Evolutionary conservation across 2,329 filamentous ascomycete genomes (phyloP).

Genomic region (Grosmannia serpens): DNA sequence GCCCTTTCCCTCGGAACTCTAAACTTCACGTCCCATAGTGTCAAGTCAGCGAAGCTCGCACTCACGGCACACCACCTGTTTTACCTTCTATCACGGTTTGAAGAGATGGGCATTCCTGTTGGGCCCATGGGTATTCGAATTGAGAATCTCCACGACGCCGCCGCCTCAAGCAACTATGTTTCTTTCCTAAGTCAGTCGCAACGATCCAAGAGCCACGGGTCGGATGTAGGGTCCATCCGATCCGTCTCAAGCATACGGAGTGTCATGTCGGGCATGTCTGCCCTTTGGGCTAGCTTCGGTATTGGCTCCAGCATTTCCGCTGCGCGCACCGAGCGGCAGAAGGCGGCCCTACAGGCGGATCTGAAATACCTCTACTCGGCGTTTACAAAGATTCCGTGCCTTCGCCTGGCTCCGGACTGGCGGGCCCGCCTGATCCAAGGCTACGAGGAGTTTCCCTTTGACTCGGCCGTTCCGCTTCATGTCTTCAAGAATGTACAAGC

Average conservation of each 20-base stretch:
- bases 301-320: constrained; percentile 68
- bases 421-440: constrained; percentile 80
- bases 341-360: constrained; percentile 73
- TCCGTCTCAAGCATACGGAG: constrained; percentile 95
- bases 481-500: constrained; percentile 95
- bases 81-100: constrained; percentile 89
- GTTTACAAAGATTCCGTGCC: constrained; percentile 93
- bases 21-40: constrained; percentile 70
- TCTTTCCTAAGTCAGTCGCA: constrained; percentile 84
- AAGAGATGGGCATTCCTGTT: constrained; percentile 80
- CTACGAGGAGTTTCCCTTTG: constrained; percentile 96
- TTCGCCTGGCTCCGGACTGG: constrained; percentile 85
- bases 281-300: constrained; percentile 81
- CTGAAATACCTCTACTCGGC: constrained; percentile 95
- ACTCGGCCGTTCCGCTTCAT: constrained; percentile 91
- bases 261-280: constrained; percentile 94
- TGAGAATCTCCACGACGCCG: constrained; percentile 86
- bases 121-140: constrained; percentile 93
- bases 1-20: constrained; percentile 80
- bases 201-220: constrained; percentile 64
- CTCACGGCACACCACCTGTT: constrained; percentile 94
- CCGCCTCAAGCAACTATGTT: constrained; percentile 82
- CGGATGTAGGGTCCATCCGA: constrained; percentile 82
- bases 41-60: constrained; percentile 84
- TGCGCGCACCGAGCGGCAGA: constrained; percentile 80